Conservation (phyloP, 768 basidiomycete genomes). For the Hortiboletus flavorubellus region DNA sequence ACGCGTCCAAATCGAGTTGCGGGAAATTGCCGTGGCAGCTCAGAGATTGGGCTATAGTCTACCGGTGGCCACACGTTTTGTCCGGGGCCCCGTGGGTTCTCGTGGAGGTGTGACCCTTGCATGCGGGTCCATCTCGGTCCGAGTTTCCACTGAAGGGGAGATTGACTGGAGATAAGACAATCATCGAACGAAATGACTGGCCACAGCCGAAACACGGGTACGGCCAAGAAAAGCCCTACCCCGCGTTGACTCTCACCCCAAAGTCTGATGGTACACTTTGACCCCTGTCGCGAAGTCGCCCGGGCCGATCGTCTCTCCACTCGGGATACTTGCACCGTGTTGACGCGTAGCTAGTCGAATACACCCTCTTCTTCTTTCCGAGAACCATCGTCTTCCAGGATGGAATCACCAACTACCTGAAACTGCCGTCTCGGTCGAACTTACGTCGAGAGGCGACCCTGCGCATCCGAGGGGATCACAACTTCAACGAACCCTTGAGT, state of each 20-base stretch:
- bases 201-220: background rate
- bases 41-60: too few species aligned
- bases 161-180: conserved; percentile 12
- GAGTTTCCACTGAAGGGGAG: conserved; percentile 2
- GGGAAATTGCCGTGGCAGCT: background rate
- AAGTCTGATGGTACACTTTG: background rate
- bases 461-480: conserved; percentile 18
- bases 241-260: background rate
- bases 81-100: conserved; percentile 1
- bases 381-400: conserved; percentile 1
- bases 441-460: background rate
- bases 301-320: background rate
- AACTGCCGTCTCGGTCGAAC: background rate
- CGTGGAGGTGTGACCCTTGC: background rate
- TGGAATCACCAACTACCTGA: background rate
- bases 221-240: background rate
- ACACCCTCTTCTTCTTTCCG: too few species aligned
- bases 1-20: background rate
- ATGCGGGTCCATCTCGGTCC: background rate
- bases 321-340: background rate
- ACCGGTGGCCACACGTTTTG: background rate
- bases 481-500: background rate
- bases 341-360: background rate
- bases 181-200: background rate
- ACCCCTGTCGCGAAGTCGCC: conserved; percentile 9